Percentiles rank a stretch among this genome's conserved stretches.
phyloP scores from a whole-genome alignment of 2,329 filamentous ascomycete genomes.

The Cadophora luteo-olivacea region DNA sequence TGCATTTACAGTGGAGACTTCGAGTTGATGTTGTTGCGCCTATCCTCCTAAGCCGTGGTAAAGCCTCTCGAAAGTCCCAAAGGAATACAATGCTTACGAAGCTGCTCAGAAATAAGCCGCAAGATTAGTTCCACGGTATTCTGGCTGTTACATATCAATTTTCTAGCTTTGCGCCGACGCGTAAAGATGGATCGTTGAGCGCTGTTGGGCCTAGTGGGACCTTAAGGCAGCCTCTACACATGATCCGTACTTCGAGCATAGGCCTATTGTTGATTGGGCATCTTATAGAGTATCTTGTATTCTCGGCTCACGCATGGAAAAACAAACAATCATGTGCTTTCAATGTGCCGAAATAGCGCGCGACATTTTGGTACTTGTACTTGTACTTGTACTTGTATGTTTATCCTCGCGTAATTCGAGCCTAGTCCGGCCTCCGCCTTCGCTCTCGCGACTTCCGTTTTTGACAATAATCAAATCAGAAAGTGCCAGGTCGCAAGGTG shows the following conservation, averaged over 20 bases:
- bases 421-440: neutral
- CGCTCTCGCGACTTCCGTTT: constrained; percentile 3
- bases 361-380: neutral
- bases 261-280: neutral
- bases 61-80: neutral
- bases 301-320: neutral
- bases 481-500: neutral
- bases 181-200: neutral
- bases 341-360: neutral
- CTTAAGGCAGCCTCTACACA: neutral
- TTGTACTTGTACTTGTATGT: neutral
- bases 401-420: neutral
- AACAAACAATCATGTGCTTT: neutral
- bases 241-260: neutral
- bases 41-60: neutral
- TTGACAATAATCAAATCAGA: constrained; percentile 1
- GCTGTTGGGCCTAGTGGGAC: neutral
- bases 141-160: neutral
- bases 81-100: constrained; percentile 1
- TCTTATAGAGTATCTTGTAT: neutral
- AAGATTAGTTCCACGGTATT: neutral
- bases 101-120: neutral
- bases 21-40: neutral
- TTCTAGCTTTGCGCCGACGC: neutral
- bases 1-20: constrained; percentile 12